A percentile compares a stretch with the other conserved stretches of the same genome.
Evolutionary conservation across 106 monocot species (phyloP).

Genomic region (Agapanthus africanus): DNA sequence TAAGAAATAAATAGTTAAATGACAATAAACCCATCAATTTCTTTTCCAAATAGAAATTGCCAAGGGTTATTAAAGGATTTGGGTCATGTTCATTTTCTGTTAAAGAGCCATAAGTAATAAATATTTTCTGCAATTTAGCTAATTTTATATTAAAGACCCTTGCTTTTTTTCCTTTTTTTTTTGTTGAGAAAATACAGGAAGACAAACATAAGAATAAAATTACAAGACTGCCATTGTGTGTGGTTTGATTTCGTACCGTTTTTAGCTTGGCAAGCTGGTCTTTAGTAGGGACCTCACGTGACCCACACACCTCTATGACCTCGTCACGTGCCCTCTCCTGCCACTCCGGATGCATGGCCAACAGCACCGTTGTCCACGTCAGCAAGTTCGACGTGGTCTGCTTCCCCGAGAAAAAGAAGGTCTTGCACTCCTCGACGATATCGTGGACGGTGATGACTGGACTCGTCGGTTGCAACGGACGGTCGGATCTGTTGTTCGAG

Average conservation of each 20-base stretch:
- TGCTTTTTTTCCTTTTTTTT: too few species aligned
- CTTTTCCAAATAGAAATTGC: background rate
- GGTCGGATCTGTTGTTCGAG: background rate
- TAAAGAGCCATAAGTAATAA: too few species aligned
- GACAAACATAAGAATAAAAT: too few species aligned
- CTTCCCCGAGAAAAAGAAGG: constrained; percentile 90
- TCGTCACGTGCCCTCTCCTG: constrained; percentile 65
- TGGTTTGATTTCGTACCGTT: constrained; percentile 33
- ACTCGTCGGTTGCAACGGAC: background rate
- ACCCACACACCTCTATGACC: constrained; percentile 57
- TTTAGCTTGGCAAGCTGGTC: constrained; percentile 76
- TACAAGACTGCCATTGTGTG: background rate
- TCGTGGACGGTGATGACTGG: constrained; percentile 24
- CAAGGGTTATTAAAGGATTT: background rate
- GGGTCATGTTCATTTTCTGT: too few species aligned
- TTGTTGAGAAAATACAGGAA: too few species aligned
- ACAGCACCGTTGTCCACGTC: constrained; percentile 71
- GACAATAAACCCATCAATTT: too few species aligned
- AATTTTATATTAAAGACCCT: too few species aligned
- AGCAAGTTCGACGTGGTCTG: constrained; percentile 82
- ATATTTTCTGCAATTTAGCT: too few species aligned
- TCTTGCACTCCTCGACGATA: constrained; percentile 92
- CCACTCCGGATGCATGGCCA: constrained; percentile 88
- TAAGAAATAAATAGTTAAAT: background rate
- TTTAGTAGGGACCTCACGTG: constrained; percentile 44